phyloP scores from a whole-genome alignment of 371 early-diverging fungal species.

The Lichtheimia hyalospora region DNA sequence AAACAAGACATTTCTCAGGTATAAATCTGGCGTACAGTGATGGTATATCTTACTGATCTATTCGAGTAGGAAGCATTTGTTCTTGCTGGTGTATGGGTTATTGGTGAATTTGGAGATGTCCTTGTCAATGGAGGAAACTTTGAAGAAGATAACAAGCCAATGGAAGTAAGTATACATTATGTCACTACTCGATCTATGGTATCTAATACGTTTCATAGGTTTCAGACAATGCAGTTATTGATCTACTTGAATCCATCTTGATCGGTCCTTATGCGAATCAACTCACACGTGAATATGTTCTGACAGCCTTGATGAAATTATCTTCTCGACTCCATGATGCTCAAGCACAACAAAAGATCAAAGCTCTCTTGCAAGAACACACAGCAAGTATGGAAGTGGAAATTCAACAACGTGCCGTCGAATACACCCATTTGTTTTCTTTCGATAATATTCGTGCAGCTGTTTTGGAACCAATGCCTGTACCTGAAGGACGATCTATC shows the following conservation, averaged over 20 bases:
- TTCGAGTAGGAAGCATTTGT: conserved; percentile 78
- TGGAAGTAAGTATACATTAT: conserved; percentile 41
- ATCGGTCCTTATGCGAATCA: conserved; percentile 79
- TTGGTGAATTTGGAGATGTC: conserved; percentile 96
- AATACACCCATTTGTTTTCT: conserved; percentile 81
- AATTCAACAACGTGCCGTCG: conserved; percentile 92
- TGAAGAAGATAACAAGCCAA: conserved; percentile 68
- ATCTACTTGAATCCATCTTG: conserved; percentile 71
- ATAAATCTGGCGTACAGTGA: background rate
- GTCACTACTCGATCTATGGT: no score
- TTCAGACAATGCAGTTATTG: conserved; percentile 73
- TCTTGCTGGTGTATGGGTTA: conserved; percentile 90
- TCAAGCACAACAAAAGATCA: conserved; percentile 48
- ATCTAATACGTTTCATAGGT: conserved; percentile 33
- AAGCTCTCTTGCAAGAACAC: conserved; percentile 59
- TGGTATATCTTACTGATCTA: no score
- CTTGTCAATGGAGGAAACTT: conserved; percentile 67
- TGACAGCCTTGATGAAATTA: conserved; percentile 89
- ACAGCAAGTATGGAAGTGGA: conserved; percentile 83
- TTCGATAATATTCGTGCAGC: conserved; percentile 77
- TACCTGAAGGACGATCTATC: conserved; percentile 68
- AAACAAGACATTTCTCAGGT: conserved; percentile 78
- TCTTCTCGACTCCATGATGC: conserved; percentile 73
- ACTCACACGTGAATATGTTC: conserved; percentile 76
- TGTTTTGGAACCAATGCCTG: conserved; percentile 93